A percentile compares a stretch with the other conserved stretches of the same genome.
Evolutionary conservation across 2,329 filamentous ascomycete genomes (phyloP).

Genomic region (Penicillium griseofulvum): DNA sequence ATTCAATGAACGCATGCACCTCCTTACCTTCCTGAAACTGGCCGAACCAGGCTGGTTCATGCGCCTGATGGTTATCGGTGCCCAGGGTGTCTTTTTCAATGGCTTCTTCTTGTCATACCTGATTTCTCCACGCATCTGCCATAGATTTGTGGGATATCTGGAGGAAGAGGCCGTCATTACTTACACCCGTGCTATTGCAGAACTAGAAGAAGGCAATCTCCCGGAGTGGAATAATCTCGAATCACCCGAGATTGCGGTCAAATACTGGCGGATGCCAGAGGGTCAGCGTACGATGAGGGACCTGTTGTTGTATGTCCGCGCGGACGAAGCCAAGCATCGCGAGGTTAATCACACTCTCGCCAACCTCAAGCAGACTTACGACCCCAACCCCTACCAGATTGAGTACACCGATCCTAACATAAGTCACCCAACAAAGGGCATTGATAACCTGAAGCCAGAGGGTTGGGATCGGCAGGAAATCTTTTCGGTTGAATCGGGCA

Average conservation of each 20-base stretch:
- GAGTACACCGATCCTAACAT: slow-evolving; percentile 68
- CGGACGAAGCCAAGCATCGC: slow-evolving; percentile 84
- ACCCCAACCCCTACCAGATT: slow-evolving; percentile 90
- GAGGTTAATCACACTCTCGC: slow-evolving; percentile 95
- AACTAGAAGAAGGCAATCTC: slow-evolving; percentile 79
- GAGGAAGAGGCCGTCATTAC: slow-evolving; percentile 97
- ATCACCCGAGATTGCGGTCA: slow-evolving; percentile 83
- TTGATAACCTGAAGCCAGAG: slow-evolving; percentile 61
- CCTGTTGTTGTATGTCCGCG: slow-evolving; percentile 80
- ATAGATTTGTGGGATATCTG: slow-evolving; percentile 94
- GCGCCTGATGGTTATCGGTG: slow-evolving; percentile 85
- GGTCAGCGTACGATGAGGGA: slow-evolving; percentile 79
- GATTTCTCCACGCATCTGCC: slow-evolving; percentile 78
- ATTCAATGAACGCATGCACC: slow-evolving; percentile 92
- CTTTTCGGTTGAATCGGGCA: slow-evolving; percentile 44
- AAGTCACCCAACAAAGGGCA: slow-evolving; percentile 68
- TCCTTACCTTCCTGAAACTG: slow-evolving; percentile 90
- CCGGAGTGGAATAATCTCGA: slow-evolving; percentile 76
- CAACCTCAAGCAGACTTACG: slow-evolving; percentile 78
- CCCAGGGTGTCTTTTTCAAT: slow-evolving; percentile 97
- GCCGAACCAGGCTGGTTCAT: slow-evolving; percentile 83
- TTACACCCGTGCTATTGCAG: slow-evolving; percentile 83
- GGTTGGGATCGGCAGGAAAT: slow-evolving; percentile 86
- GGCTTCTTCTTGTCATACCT: slow-evolving; percentile 86
- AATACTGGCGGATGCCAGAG: slow-evolving; percentile 94